A percentile compares a stretch with the other conserved stretches of the same genome.
Evolutionary conservation across 148 eudicot genomes (phyloP).

Genomic region (Cornus kousa): DNA sequence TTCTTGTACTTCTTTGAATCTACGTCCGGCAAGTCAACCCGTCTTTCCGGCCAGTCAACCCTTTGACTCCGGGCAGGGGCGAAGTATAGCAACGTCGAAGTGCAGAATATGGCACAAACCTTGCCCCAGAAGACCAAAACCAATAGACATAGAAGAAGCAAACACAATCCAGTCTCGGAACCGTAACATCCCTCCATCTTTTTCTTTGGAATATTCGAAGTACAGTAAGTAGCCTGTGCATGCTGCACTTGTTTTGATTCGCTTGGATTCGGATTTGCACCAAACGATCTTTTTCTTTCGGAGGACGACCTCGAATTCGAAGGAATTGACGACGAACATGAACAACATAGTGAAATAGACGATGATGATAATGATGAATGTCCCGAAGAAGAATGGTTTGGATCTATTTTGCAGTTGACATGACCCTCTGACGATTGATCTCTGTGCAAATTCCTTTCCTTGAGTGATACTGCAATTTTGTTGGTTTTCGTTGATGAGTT

Average conservation of each 20-base stretch:
- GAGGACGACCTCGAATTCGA: not conserved
- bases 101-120: slow-evolving; percentile 29
- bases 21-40: not conserved
- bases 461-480: not conserved
- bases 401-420: not conserved
- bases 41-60: not conserved
- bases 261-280: not conserved
- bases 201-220: too few relatives aligned
- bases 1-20: slow-evolving; percentile 24
- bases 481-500: not conserved
- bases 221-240: too few relatives aligned
- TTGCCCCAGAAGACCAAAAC: slow-evolving; percentile 26
- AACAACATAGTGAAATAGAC: not conserved
- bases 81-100: slow-evolving; percentile 22
- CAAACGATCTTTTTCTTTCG: not conserved
- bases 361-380: not conserved
- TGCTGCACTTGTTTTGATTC: not conserved
- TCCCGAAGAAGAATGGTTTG: not conserved
- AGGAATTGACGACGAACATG: not conserved
- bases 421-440: not conserved
- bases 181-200: not conserved
- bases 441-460: not conserved
- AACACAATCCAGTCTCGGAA: slow-evolving; percentile 2
- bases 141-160: slow-evolving; percentile 22
- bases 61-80: not conserved